These are phyloP conservation scores for Medicago arabica DNA, from an alignment of 306 rosid genomes.

Conservation along the genomic window DNA sequence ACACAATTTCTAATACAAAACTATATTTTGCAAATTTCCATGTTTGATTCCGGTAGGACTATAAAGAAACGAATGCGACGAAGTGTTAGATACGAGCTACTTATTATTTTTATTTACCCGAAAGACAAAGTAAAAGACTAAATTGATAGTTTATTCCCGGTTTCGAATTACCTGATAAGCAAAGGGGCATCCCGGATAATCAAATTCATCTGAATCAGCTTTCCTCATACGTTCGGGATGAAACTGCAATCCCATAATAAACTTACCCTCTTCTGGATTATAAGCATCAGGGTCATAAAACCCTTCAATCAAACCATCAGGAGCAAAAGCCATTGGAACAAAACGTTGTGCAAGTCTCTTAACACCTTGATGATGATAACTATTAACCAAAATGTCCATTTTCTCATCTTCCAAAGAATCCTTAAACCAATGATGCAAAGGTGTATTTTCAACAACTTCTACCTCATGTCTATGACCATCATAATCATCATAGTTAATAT, in stretches of 20 bases:
- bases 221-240: constrained; percentile 92
- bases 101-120: too few species aligned
- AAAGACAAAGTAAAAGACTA: background rate
- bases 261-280: constrained; percentile 89
- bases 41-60: too few species aligned
- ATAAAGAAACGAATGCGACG: too few species aligned
- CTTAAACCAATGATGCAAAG: constrained; percentile 77
- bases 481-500: constrained; percentile 80
- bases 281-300: constrained; percentile 91
- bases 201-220: constrained; percentile 78
- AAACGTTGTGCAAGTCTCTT: constrained; percentile 84
- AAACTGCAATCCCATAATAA: constrained; percentile 94
- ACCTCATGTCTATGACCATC: constrained; percentile 90
- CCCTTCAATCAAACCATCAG: constrained; percentile 88
- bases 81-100: too few species aligned
- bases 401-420: constrained; percentile 64
- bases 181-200: constrained; percentile 86
- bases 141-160: background rate
- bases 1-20: too few species aligned
- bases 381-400: constrained; percentile 78
- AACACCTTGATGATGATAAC: constrained; percentile 96
- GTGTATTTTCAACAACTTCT: constrained; percentile 71
- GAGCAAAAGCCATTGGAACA: constrained; percentile 84
- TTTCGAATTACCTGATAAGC: constrained; percentile 69
- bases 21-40: too few species aligned